Evolutionary conservation across 371 early-diverging fungal genomes (phyloP).

Genomic region (Chytridium lagenaria): DNA sequence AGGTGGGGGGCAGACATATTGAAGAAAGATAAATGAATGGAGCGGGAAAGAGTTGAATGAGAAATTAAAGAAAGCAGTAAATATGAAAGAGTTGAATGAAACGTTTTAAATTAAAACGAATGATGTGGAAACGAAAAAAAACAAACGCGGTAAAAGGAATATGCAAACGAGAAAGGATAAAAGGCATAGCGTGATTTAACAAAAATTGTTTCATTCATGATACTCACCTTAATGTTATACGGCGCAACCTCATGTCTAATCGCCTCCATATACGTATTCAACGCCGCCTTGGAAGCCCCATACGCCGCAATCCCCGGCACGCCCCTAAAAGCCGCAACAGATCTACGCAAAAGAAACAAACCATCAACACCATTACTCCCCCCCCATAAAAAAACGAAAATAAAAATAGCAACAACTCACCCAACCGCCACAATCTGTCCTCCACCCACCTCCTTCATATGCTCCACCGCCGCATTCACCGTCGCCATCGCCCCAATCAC

Average conservation of each 20-base stretch:
- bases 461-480: constrained; percentile 18
- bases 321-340: constrained; percentile 14
- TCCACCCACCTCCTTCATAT: constrained; percentile 2
- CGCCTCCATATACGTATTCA: constrained; percentile 5
- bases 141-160: too few species aligned
- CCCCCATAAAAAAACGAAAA: too few species aligned
- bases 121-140: too few species aligned
- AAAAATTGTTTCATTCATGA: not conserved
- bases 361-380: not conserved
- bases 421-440: constrained; percentile 17
- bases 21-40: too few species aligned
- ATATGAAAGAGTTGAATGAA: too few species aligned
- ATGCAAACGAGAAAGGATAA: too few species aligned
- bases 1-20: too few species aligned
- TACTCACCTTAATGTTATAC: not conserved
- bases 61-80: too few species aligned
- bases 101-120: too few species aligned
- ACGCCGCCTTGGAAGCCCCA: constrained; percentile 1
- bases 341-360: not conserved
- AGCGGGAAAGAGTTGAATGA: too few species aligned
- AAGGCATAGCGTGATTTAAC: too few species aligned
- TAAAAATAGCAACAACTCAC: not conserved
- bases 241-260: not conserved
- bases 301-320: not conserved
- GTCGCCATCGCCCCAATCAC: constrained; percentile 18